These are phyloP conservation scores for Cnidoscolus chayamansa DNA, from an alignment of 441 rosid genomes.

Conservation along the genomic window DNA sequence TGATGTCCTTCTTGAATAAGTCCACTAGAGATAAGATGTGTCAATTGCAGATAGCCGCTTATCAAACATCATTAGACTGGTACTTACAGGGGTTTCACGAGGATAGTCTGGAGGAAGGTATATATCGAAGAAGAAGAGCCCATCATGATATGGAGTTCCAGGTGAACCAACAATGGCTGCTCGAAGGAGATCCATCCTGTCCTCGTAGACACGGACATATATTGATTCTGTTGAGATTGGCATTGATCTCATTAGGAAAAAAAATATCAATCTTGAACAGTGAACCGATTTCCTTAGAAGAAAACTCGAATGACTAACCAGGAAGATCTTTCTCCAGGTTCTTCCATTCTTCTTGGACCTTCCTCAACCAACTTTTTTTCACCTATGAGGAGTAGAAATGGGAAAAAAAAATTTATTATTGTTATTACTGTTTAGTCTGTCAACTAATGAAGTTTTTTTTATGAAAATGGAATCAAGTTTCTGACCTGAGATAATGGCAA, in stretches of 20 bases:
- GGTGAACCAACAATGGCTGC: slow-evolving; percentile 78
- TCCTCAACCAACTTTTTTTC: slow-evolving; percentile 70
- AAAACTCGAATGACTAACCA: slow-evolving; percentile 40
- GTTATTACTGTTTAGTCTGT: slow-evolving; percentile 8
- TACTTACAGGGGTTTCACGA: slow-evolving; percentile 81
- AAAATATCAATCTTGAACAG: not conserved
- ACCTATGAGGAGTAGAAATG: slow-evolving; percentile 38
- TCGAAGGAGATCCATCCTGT: slow-evolving; percentile 78
- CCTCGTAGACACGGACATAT: slow-evolving; percentile 73
- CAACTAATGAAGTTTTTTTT: slow-evolving; percentile 1
- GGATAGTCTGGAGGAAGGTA: slow-evolving; percentile 84
- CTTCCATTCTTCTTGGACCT: slow-evolving; percentile 90
- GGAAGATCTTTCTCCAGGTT: slow-evolving; percentile 69
- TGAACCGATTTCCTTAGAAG: not conserved
- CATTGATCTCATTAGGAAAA: slow-evolving; percentile 3
- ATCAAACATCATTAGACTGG: not conserved
- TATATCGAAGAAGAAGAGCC: slow-evolving; percentile 87
- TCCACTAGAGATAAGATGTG: not conserved
- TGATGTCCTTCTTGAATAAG: not conserved
- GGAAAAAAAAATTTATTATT: not conserved
- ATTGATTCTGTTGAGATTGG: slow-evolving; percentile 55
- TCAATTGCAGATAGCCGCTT: not conserved
- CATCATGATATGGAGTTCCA: slow-evolving; percentile 88
- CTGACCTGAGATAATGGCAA: slow-evolving; percentile 56
- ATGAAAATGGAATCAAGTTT: slow-evolving; percentile 20